These are phyloP conservation scores for Trypethelium eluteriae DNA, from an alignment of 495 filamentous ascomycete genomes.

Conservation along the genomic window DNA sequence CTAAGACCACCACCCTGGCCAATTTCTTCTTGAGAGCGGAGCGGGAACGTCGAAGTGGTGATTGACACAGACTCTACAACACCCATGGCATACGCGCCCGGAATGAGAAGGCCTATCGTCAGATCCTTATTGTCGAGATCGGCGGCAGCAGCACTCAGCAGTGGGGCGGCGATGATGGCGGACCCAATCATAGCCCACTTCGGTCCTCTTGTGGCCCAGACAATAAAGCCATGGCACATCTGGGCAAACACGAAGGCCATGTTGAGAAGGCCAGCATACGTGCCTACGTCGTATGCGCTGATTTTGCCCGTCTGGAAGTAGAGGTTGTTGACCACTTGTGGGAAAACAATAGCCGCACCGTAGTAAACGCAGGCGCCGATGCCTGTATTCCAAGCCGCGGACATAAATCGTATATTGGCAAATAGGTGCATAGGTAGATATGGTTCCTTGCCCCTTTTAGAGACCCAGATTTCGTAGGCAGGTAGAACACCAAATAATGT, in stretches of 20 bases:
- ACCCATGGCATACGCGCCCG: constrained; percentile 14
- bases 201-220: constrained; percentile 16
- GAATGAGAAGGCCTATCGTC: constrained; percentile 16
- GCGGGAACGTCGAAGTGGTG: constrained; percentile 18
- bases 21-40: constrained; percentile 17
- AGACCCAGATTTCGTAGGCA: constrained; percentile 17
- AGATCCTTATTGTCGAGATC: constrained; percentile 14
- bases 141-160: constrained; percentile 15
- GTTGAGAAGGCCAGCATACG: constrained; percentile 15
- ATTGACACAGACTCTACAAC: constrained; percentile 15
- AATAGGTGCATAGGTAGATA: constrained; percentile 44
- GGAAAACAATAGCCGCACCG: constrained; percentile 38
- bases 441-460: constrained; percentile 22
- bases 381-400: constrained; percentile 35
- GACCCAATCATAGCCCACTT: constrained; percentile 15
- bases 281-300: constrained; percentile 18
- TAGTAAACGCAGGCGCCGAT: constrained; percentile 38
- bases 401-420: constrained; percentile 39
- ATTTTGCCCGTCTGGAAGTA: constrained; percentile 22
- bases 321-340: constrained; percentile 27
- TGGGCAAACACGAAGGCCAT: constrained; percentile 22
- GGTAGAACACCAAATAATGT: constrained; percentile 16
- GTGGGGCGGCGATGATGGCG: constrained; percentile 13
- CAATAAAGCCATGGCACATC: constrained; percentile 18
- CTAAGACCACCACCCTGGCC: constrained; percentile 16